Evolutionary conservation across 2,329 filamentous ascomycete genomes (phyloP), one percentile per base, ranked within the genome.

Genomic region (Microthyrium microscopicum): DNA sequence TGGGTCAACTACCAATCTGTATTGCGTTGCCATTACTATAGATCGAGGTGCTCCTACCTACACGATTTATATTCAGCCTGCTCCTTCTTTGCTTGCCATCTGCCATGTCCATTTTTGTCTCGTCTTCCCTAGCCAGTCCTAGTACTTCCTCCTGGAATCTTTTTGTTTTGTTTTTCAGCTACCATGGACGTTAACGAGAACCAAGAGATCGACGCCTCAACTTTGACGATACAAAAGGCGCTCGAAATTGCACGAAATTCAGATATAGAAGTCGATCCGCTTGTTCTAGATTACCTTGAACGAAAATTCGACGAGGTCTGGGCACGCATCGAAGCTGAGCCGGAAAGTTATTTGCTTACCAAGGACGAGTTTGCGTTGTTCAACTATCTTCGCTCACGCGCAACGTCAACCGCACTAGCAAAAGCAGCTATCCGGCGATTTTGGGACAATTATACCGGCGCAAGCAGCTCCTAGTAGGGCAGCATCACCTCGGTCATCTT

Each of bases 341-440:
- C 78, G 2, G 56, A 68, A 32, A 61, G 62, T n/a, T 91, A 87
- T 53, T 55, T 89, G 41, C 73, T 91, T 60, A 72, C 62, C 21
- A 62, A 67, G 40, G 73, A 82, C 53, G 82, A 92, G 56, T 91
- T 89, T 47, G 72, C 79, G 35, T 66, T 91, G 39, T 84, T 91
- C 69, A 91, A 89, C 60, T 87, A 77, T 54, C 87, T 78, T 53
- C 75, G 79, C 40, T 56, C 67, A 40, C 68, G 76, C 7, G 83
- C 77, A 48, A 52, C 58, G 20, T 68, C 69, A 39, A 57, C 56
- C 12, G 48, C 54, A 18, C 46, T 67, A 31, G 61, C 66, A 16
- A 60, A 62, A 43, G 55, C 54, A 33, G 67, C 67, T 8, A 62
- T 70, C 33, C 62, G 58, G 40, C 63, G 68, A 11, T 73, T 66